Conservation (phyloP, 2,329 filamentous ascomycete species). For the Paraphaeosphaeria minitans region DNA sequence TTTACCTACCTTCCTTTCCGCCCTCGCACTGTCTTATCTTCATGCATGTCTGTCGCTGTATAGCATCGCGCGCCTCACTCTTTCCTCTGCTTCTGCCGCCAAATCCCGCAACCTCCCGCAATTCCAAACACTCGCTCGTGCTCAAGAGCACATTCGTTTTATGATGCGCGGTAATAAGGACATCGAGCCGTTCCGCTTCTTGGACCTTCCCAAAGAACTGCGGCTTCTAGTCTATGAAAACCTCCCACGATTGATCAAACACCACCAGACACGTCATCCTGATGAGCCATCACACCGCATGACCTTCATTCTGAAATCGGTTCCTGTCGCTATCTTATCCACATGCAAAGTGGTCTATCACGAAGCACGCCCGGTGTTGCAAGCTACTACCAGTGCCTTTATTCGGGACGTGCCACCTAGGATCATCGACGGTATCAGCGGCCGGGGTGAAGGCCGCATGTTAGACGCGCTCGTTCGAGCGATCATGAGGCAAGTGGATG, state of each 20-base stretch:
- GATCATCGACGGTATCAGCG: slow-evolving; percentile 16
- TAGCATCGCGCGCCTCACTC: slow-evolving; percentile 23
- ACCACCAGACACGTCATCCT: slow-evolving; percentile 14
- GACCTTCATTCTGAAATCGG: slow-evolving; percentile 13
- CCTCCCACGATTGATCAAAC: slow-evolving; percentile 13
- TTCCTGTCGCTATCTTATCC: slow-evolving; percentile 14
- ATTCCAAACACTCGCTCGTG: not conserved
- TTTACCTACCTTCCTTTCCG: not conserved
- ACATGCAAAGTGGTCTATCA: slow-evolving; percentile 12
- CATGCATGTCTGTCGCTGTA: not conserved
- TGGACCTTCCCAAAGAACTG: slow-evolving; percentile 14
- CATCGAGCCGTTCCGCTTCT: slow-evolving; percentile 12
- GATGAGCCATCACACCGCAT: slow-evolving; percentile 17
- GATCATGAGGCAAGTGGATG: slow-evolving; percentile 11
- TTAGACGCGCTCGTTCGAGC: slow-evolving; percentile 15
- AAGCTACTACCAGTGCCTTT: slow-evolving; percentile 5
- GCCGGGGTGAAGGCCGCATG: slow-evolving; percentile 16
- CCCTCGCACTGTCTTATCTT: not conserved
- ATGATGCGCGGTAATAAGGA: slow-evolving; percentile 2
- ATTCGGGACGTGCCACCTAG: slow-evolving; percentile 13
- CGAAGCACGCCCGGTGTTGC: slow-evolving; percentile 10
- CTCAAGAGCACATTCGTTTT: not conserved
- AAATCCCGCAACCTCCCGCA: not conserved
- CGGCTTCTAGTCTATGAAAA: slow-evolving; percentile 10
- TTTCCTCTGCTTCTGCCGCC: not conserved